phyloP scores from a whole-genome alignment of 140 eudicot species.

The Eryngium alpinum region DNA sequence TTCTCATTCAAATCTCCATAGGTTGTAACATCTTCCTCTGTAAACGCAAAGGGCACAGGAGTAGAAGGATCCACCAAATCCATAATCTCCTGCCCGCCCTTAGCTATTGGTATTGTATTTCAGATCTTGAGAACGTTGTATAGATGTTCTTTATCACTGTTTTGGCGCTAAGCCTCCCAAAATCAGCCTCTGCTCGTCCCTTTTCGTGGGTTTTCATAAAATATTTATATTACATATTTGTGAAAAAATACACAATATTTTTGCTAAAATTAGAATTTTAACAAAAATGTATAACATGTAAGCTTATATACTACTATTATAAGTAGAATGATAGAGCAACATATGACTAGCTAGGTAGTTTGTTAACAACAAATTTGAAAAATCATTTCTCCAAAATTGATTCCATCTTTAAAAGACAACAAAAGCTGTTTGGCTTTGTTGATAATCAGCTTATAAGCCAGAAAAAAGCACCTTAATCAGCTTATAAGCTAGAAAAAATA shows the following conservation, averaged over 20 bases:
- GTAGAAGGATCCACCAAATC: conserved; percentile 50
- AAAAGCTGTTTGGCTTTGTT: too few relatives aligned
- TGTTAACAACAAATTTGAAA: too few relatives aligned
- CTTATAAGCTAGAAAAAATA: too few relatives aligned
- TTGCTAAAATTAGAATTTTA: too few relatives aligned
- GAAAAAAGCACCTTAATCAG: too few relatives aligned
- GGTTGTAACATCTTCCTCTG: conserved; percentile 56
- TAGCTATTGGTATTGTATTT: conserved; percentile 48
- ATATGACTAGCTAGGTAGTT: too few relatives aligned
- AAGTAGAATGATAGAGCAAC: background rate
- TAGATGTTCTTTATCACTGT: conserved; percentile 55
- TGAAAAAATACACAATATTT: too few relatives aligned
- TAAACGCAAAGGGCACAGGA: conserved; percentile 53
- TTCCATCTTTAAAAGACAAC: too few relatives aligned
- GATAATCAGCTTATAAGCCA: too few relatives aligned
- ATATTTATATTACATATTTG: background rate
- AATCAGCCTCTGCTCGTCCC: conserved; percentile 76
- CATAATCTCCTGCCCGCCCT: conserved; percentile 58
- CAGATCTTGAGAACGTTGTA: conserved; percentile 48
- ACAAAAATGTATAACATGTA: too few relatives aligned
- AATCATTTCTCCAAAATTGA: too few relatives aligned
- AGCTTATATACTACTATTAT: too few relatives aligned
- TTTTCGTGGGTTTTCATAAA: conserved; percentile 30
- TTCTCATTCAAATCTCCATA: conserved; percentile 51
- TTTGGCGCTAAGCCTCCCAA: conserved; percentile 50